Percentiles rank a stretch among this genome's conserved stretches.
Conservation (phyloP, 805 yeast species). For the Limtongia smithiae region DNA sequence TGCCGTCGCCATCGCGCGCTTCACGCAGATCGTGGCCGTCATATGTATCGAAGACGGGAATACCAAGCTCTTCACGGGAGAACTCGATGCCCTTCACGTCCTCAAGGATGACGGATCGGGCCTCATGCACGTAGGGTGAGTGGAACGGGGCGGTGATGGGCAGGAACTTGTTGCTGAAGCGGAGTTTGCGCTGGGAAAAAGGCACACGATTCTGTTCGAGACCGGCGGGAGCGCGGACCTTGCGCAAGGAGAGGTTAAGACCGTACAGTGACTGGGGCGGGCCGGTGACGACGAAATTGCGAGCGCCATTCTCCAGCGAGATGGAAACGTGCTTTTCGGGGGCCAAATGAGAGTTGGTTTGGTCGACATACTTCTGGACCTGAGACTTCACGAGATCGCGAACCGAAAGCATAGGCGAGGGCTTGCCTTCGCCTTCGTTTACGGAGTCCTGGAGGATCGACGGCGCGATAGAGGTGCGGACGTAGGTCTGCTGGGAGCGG, state of each 20-base stretch:
- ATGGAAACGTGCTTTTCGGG: slow-evolving; percentile 83
- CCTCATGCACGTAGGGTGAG: slow-evolving; percentile 74
- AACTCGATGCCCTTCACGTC: slow-evolving; percentile 67
- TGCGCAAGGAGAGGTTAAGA: slow-evolving; percentile 84
- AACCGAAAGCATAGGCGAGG: slow-evolving; percentile 95
- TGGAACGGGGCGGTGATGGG: slow-evolving; percentile 98
- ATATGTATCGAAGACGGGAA: slow-evolving; percentile 90
- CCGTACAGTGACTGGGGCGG: slow-evolving; percentile 98
- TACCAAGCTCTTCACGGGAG: slow-evolving; percentile 51
- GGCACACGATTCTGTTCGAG: slow-evolving; percentile 95
- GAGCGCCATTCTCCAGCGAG: slow-evolving; percentile 91
- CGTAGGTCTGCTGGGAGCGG: slow-evolving; percentile 84
- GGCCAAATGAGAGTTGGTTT: slow-evolving; percentile 92
- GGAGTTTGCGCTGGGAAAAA: slow-evolving; percentile 85
- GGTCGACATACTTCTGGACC: slow-evolving; percentile 72
- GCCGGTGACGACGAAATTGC: slow-evolving; percentile 92
- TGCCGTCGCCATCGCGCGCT: slow-evolving; percentile 37
- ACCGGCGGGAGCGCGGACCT: slow-evolving; percentile 91
- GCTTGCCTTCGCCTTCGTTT: slow-evolving; percentile 92
- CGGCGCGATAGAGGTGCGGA: slow-evolving; percentile 92
- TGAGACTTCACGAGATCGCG: slow-evolving; percentile 80
- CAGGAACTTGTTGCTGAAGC: slow-evolving; percentile 87
- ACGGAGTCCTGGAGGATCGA: slow-evolving; percentile 86
- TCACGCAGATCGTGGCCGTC: slow-evolving; percentile 75
- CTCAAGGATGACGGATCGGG: slow-evolving; percentile 59